Percentiles rank a stretch among this genome's conserved stretches.
Evolutionary conservation across 192 early-diverging fungal genomes (phyloP).

Genomic region (Paraglomus occultum): DNA sequence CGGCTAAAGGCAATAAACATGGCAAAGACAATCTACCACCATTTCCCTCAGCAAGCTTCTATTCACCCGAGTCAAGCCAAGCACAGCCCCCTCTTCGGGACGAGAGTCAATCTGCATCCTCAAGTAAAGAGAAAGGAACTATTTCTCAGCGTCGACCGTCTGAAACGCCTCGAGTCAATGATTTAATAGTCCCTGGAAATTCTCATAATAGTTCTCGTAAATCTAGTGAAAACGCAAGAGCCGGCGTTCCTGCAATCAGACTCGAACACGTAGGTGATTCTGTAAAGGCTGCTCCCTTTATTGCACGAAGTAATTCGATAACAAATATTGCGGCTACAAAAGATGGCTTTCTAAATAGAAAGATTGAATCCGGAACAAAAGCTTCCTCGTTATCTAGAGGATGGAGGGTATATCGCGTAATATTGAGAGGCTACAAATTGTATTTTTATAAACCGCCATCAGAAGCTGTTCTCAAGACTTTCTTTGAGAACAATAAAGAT

Average conservation of each 20-base stretch:
- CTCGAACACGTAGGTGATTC: constrained; percentile 12
- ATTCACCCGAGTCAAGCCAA: no score
- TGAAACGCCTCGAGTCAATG: neutral
- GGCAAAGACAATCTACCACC: no score
- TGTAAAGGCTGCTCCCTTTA: neutral
- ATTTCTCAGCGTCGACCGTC: constrained; percentile 18
- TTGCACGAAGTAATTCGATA: neutral
- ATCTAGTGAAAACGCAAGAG: neutral
- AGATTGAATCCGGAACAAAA: constrained; percentile 66
- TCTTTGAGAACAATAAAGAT: constrained; percentile 34
- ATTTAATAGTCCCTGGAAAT: neutral
- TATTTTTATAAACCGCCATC: constrained; percentile 70
- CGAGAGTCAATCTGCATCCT: no score
- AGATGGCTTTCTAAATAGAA: constrained; percentile 75
- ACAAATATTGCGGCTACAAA: constrained; percentile 34
- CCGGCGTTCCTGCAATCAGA: constrained; percentile 15
- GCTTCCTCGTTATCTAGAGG: constrained; percentile 56
- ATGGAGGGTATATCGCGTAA: constrained; percentile 76
- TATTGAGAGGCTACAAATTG: constrained; percentile 70
- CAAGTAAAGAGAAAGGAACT: no score
- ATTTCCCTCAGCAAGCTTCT: no score
- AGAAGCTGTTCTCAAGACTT: constrained; percentile 45
- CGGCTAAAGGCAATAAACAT: no score
- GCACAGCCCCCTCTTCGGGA: no score
- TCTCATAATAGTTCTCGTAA: neutral